A percentile compares a stretch with the other conserved stretches of the same genome.
Conservation (phyloP, 257 asterid genomes). For the Nicotiana obtusifolia region DNA sequence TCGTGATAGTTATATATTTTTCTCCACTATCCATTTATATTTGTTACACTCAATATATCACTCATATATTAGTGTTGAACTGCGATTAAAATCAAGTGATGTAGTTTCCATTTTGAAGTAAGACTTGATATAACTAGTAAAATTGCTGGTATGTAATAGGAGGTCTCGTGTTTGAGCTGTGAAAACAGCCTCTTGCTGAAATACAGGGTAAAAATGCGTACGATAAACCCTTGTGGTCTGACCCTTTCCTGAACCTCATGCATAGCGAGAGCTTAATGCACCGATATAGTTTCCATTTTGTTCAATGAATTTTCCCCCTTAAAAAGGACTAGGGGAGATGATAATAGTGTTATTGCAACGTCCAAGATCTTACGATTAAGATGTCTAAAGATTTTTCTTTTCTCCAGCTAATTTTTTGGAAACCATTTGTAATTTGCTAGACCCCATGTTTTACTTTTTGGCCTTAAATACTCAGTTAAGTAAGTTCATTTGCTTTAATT, state of each 20-base stretch:
- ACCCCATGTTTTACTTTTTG: background rate
- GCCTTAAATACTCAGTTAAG: background rate
- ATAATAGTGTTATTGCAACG: background rate
- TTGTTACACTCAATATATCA: background rate
- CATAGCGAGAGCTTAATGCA: no score
- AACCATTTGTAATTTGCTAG: background rate
- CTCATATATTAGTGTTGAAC: background rate
- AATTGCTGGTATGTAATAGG: no score
- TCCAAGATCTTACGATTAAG: slow-evolving; percentile 5
- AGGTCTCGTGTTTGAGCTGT: no score
- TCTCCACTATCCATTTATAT: no score
- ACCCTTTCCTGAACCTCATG: no score
- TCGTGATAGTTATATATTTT: no score
- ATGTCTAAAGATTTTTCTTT: slow-evolving; percentile 10
- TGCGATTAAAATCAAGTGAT: background rate
- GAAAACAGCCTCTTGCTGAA: no score
- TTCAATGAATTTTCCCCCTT: background rate
- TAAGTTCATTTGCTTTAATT: background rate
- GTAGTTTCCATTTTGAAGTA: no score
- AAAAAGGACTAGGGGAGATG: slow-evolving; percentile 19
- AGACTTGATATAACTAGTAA: no score
- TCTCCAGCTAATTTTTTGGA: background rate
- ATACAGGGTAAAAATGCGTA: no score
- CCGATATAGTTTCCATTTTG: slow-evolving; percentile 14
- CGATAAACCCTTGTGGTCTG: no score